Percentiles rank a stretch among this genome's conserved stretches.
Evolutionary conservation across 2,329 filamentous ascomycete genomes (phyloP).

Genomic region (Neofusicoccum ribis): DNA sequence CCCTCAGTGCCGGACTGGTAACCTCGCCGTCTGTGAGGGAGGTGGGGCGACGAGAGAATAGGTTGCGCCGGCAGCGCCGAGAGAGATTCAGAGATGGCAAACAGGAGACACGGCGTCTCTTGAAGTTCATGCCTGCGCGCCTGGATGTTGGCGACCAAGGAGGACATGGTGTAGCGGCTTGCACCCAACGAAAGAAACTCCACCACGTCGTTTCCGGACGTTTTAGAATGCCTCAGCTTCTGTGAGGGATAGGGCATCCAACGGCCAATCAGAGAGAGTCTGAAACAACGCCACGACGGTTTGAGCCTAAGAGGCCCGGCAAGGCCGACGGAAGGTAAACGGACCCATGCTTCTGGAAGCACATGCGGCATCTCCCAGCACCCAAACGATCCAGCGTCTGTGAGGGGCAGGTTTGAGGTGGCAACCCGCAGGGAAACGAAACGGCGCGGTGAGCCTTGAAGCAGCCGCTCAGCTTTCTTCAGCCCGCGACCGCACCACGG

Average conservation of each 20-base stretch:
- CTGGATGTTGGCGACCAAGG: not conserved
- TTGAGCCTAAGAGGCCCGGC: not conserved
- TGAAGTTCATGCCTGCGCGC: not conserved
- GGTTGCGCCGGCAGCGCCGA: not conserved
- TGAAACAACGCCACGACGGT: conserved; percentile 4
- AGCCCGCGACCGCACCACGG: not conserved
- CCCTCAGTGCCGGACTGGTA: not conserved
- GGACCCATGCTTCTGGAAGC: conserved; percentile 8
- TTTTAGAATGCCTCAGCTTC: conserved; percentile 15
- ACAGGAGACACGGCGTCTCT: not conserved
- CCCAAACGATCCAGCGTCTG: not conserved
- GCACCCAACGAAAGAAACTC: not conserved
- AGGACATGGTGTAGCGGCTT: not conserved
- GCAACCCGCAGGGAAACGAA: conserved; percentile 2
- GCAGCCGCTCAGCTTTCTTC: not conserved
- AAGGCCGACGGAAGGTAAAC: not conserved
- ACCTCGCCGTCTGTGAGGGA: conserved; percentile 7
- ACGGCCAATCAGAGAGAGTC: not conserved
- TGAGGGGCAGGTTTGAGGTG: not conserved
- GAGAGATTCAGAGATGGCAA: not conserved
- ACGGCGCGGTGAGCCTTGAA: not conserved
- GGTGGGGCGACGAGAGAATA: not conserved
- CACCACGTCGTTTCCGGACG: not conserved
- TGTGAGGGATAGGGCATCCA: conserved; percentile 7
- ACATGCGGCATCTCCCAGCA: not conserved